Evolutionary conservation across 495 filamentous ascomycete species (phyloP), one percentile per base, ranked within the genome.

Genomic region (Amniculicola lignicola): DNA sequence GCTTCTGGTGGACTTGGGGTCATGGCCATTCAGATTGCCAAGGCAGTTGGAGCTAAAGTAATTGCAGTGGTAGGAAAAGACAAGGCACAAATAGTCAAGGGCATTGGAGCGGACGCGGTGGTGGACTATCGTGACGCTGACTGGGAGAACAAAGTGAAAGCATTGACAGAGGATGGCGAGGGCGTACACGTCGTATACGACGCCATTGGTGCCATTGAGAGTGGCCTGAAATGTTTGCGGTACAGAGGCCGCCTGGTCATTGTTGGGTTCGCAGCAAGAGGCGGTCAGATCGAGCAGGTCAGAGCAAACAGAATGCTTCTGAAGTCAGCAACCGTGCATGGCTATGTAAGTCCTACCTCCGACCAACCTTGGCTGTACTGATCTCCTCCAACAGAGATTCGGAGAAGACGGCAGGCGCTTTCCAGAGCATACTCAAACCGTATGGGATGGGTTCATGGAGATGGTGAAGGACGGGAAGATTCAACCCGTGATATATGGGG

Each of bases 271-370:
- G 68, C 68, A 18, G 69, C 61, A 10, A 52, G 67, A 45, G 67
- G 68, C 33, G 72, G 72, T 1, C 40, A 66, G 1, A 67, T 72
- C 51, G 69, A 72, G 52, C 41, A 65, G 21, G 56, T 72, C 1
- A 53, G 57, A 51, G 60, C 65, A 43, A 72, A 72, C 42, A 64
- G 66, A 37, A 49, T 72, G 2, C 46, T 72, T 42, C 50, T 72
- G 10, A 72, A 72, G 49, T 45, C 42, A 0, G 54, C 44, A 0
- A 59, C 56, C 10, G 62, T 72, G 14, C 35, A 66, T 21, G 69
- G 69, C 15, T 72, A 76, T 54, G 65, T 69, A 49, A 40, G 55
- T 58, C 9, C 37, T 22, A 19, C 25, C n/a, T 45, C 16, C n/a
- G n/a, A n/a, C n/a, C n/a, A n/a, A n/a, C n/a, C n/a, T n/a, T n/a